Evolutionary conservation across 179 eudicot genomes (phyloP).

Genomic region (Spergularia azorica): DNA sequence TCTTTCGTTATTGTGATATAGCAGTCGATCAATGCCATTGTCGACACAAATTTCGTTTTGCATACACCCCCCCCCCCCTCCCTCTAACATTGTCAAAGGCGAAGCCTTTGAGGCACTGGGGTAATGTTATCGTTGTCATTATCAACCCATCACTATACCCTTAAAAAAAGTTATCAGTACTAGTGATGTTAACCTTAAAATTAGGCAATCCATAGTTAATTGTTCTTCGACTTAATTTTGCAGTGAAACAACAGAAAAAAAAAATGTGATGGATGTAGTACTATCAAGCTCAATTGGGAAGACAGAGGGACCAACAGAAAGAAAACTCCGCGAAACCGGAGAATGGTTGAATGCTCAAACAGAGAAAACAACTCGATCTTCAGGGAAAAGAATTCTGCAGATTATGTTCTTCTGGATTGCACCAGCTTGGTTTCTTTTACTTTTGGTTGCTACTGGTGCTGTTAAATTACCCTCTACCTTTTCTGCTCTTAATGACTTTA

Average conservation of each 20-base stretch:
- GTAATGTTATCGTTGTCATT: no score
- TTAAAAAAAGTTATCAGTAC: not conserved
- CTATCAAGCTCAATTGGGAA: conserved; percentile 24
- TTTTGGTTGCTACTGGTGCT: conserved; percentile 24
- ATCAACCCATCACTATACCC: no score
- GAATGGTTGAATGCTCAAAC: conserved; percentile 26
- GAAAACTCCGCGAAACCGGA: conserved; percentile 27
- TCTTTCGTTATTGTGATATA: no score
- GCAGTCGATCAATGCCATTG: no score
- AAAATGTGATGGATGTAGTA: conserved; percentile 5
- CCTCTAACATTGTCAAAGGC: no score
- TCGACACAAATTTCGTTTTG: no score
- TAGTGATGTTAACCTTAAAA: conserved; percentile 24
- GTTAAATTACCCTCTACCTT: conserved; percentile 29
- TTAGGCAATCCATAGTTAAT: not conserved
- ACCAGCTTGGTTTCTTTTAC: conserved; percentile 30
- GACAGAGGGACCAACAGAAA: conserved; percentile 29
- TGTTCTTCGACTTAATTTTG: not conserved
- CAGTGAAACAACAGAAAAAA: conserved; percentile 27
- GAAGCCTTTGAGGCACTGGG: no score
- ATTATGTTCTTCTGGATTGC: conserved; percentile 34
- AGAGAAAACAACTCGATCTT: conserved; percentile 17
- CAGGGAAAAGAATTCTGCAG: conserved; percentile 21
- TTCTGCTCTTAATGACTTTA: conserved; percentile 29
- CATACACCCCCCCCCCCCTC: no score